Evolutionary conservation across 2,329 filamentous ascomycete species (phyloP).

Genomic region (Uncinocarpus reesii): DNA sequence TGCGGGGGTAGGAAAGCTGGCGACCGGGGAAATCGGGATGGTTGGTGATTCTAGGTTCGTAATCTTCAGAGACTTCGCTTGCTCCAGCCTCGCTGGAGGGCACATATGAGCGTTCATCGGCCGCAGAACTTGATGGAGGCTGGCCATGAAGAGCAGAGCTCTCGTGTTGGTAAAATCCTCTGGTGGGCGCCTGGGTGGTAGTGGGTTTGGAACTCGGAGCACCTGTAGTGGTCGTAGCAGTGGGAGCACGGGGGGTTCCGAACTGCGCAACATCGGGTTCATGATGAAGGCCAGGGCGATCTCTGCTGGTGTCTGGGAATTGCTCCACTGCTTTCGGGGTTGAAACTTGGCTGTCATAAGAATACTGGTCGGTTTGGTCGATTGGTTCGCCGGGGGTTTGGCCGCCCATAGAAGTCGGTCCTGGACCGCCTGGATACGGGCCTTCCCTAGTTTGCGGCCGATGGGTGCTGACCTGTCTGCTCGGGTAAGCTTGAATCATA

Average conservation of each 20-base stretch:
- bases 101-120: background rate
- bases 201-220: conserved; percentile 15
- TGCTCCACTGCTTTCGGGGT: conserved; percentile 53
- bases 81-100: conserved; percentile 34
- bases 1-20: conserved; percentile 46
- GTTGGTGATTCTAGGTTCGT: conserved; percentile 43
- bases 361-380: conserved; percentile 38
- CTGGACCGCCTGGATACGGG: conserved; percentile 32
- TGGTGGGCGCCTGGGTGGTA: conserved; percentile 31
- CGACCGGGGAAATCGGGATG: conserved; percentile 52
- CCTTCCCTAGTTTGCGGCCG: conserved; percentile 40
- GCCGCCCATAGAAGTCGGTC: conserved; percentile 24
- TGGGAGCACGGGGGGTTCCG: conserved; percentile 24
- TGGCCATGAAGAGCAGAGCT: conserved; percentile 24
- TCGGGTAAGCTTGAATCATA: conserved; percentile 63
- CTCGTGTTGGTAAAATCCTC: conserved; percentile 34
- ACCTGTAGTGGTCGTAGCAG: conserved; percentile 21
- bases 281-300: conserved; percentile 26
- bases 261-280: conserved; percentile 25
- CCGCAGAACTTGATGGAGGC: background rate
- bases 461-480: conserved; percentile 43
- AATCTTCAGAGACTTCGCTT: conserved; percentile 62
- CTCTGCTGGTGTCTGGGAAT: conserved; percentile 42
- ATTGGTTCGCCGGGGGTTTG: conserved; percentile 24
- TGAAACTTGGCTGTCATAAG: conserved; percentile 40